Percentiles rank a stretch among this genome's conserved stretches.
Conservation (phyloP, 306 rosid genomes). For the Vicia faba region DNA sequence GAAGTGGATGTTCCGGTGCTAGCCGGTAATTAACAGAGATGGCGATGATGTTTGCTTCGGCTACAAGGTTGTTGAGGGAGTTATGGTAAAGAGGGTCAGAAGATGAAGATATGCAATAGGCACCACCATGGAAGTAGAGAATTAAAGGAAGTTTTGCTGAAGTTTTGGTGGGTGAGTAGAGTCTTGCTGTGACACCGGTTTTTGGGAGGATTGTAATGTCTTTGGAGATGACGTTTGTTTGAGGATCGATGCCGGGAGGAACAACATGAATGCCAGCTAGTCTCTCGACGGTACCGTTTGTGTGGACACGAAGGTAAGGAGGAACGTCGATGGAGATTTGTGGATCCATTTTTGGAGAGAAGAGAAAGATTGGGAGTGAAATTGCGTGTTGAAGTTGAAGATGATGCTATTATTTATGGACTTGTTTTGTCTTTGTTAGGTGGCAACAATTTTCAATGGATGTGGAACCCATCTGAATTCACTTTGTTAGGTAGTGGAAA, state of each 20-base stretch:
- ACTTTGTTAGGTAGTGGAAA: too few relatives aligned
- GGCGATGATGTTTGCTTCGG: constrained; percentile 54
- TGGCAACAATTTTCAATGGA: too few relatives aligned
- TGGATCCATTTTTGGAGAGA: constrained; percentile 45
- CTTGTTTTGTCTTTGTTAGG: neutral
- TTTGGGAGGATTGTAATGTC: constrained; percentile 59
- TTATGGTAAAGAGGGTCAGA: constrained; percentile 73
- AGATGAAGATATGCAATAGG: constrained; percentile 62
- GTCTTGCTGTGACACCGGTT: constrained; percentile 63
- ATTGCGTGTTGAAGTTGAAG: neutral
- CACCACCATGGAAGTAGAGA: constrained; percentile 84
- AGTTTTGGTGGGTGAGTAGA: constrained; percentile 51
- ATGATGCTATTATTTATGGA: neutral
- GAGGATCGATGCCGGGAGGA: constrained; percentile 56
- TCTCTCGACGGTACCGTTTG: constrained; percentile 66
- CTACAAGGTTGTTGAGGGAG: constrained; percentile 63
- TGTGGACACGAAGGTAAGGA: constrained; percentile 69
- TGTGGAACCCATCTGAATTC: too few relatives aligned
- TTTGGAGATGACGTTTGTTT: constrained; percentile 69
- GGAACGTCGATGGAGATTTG: constrained; percentile 55
- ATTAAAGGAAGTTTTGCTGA: constrained; percentile 54
- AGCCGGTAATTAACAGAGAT: constrained; percentile 68
- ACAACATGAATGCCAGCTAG: constrained; percentile 54
- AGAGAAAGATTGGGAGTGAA: neutral
- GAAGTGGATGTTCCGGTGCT: constrained; percentile 84